A percentile compares a stretch with the other conserved stretches of the same genome.
Evolutionary conservation across 495 filamentous ascomycete genomes (phyloP).

Genomic region (Parathielavia appendiculata): DNA sequence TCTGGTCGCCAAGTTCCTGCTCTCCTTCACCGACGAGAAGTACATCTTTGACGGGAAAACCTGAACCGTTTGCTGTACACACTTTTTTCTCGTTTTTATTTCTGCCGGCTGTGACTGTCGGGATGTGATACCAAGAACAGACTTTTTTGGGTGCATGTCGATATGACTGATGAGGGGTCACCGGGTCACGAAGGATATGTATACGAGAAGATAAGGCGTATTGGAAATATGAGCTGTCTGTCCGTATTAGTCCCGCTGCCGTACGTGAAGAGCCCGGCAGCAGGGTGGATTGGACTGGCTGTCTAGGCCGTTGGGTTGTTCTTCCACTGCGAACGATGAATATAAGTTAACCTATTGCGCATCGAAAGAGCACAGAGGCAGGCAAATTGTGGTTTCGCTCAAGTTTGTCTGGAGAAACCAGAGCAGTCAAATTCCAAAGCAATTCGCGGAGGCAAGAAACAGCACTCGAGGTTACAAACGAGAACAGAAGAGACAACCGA

Average conservation of each 20-base stretch:
- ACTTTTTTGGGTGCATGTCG: background rate
- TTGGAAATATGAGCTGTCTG: conserved; percentile 40
- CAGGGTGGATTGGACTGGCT: conserved; percentile 60
- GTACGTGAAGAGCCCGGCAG: conserved; percentile 43
- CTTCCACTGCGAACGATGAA: conserved; percentile 56
- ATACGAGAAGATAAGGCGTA: background rate
- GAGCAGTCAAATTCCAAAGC: background rate
- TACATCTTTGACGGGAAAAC: conserved; percentile 26
- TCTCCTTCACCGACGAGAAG: conserved; percentile 45
- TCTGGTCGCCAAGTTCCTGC: conserved; percentile 45
- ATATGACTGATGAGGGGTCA: background rate
- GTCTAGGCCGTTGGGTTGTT: conserved; percentile 55
- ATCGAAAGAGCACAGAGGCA: conserved; percentile 48
- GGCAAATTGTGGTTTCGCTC: conserved; percentile 49
- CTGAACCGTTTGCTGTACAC: background rate
- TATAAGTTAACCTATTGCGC: conserved; percentile 50
- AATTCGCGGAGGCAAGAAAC: background rate
- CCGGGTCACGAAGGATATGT: background rate
- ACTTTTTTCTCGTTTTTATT: background rate
- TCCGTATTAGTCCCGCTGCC: conserved; percentile 56
- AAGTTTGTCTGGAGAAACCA: background rate
- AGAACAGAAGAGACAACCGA: background rate
- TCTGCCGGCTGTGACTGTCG: background rate
- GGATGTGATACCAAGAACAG: background rate
- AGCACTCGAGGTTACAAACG: background rate